Evolutionary conservation across 2,329 filamentous ascomycete species (phyloP), one percentile per base, ranked within the genome.

Genomic region (Teratosphaeria destructans): DNA sequence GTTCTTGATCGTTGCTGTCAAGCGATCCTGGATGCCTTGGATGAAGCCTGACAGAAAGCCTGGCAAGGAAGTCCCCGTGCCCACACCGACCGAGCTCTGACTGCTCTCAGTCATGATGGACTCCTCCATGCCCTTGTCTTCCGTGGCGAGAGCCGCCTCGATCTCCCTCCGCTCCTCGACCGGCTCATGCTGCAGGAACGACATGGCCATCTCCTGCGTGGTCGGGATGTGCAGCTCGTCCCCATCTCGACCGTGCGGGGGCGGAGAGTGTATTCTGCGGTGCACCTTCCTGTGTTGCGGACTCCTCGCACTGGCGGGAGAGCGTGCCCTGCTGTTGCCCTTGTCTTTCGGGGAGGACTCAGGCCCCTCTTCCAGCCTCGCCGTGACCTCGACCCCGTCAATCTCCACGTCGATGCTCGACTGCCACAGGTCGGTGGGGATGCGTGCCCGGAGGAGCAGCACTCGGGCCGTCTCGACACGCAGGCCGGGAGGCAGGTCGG

Each of bases 391-490:
- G 62, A 96, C 84, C 23, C 90, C 91, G 66, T 93, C 85, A 26
- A 93, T 81, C 70, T 96, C 89, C 67, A 93, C 84, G 34, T 83
- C 79, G 70, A 97, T 95, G 32, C 90, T 86, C 66, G 87, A 92
- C 57, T 85, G 87, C 73, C 92, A 91, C 65, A 96, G 86, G 73
- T 96, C 90, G 71, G 94, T 23, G 86, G 12, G 93, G 56, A 97
- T 82, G 7, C 88, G 95, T 58, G 96, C 78, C 68, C 88, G 87
- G 27, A 97, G 82, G 6, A 88, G 79, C 2, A 88, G 77, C 57
- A 96, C 84, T 64, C 85, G 86, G 59, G 93, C 92, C 70, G 85
- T 86, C 57, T 84, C 82, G 12, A 96, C 78, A 62, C 83, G 80
- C 69, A 94, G 83, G 5, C 83, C 82, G 0, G 85, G 76, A 0